Evolutionary conservation across 345 rosid genomes (phyloP).

Genomic region (Eutrema yunnanense): DNA sequence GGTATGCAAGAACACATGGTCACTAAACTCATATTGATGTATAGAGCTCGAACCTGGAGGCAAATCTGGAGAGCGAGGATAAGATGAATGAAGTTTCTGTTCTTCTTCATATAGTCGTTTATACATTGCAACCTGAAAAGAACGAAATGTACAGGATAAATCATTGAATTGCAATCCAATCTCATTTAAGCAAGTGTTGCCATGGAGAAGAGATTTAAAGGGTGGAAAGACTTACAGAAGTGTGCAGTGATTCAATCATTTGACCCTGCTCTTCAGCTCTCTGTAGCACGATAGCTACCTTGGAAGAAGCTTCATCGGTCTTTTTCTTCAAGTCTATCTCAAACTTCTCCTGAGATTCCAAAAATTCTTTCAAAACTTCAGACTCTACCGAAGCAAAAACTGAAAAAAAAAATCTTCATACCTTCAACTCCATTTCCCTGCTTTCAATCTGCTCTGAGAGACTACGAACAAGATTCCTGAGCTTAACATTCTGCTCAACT

Average conservation of each 20-base stretch:
- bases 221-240: conserved; percentile 55
- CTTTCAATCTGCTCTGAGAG: conserved; percentile 71
- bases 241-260: conserved; percentile 89
- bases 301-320: conserved; percentile 73
- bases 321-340: conserved; percentile 66
- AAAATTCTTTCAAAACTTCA: not conserved
- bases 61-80: conserved; percentile 35
- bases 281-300: conserved; percentile 69
- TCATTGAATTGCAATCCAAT: not conserved
- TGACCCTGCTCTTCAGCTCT: conserved; percentile 90
- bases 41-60: conserved; percentile 49
- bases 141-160: conserved; percentile 1
- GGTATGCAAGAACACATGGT: conserved; percentile 3
- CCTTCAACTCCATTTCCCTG: conserved; percentile 80
- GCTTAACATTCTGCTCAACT: conserved; percentile 93
- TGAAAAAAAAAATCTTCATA: conserved; percentile 14
- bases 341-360: conserved; percentile 51
- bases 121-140: conserved; percentile 81
- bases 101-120: conserved; percentile 90
- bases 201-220: not conserved
- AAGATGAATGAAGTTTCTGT: conserved; percentile 54
- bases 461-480: conserved; percentile 78
- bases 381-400: conserved; percentile 5
- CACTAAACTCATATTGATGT: conserved; percentile 1
- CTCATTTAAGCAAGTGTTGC: not conserved